Evolutionary conservation across 345 rosid genomes (phyloP).

Genomic region (Reutealis trisperma): DNA sequence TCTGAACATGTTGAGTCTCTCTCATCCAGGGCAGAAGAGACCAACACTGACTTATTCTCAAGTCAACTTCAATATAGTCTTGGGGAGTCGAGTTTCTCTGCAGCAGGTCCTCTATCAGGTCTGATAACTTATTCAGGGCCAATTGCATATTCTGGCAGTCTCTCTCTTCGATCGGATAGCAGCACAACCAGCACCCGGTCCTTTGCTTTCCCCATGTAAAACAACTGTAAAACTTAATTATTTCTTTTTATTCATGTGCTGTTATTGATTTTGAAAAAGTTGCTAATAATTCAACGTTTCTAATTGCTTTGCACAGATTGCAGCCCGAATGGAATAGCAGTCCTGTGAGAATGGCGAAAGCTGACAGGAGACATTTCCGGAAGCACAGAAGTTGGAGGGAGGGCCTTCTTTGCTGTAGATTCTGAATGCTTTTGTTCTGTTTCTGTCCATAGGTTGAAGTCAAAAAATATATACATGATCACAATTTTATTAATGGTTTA

Average conservation of each 20-base stretch:
- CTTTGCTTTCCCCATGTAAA: constrained; percentile 88
- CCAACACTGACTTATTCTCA: constrained; percentile 27
- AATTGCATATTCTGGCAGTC: constrained; percentile 66
- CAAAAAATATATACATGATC: constrained; percentile 14
- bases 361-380: constrained; percentile 49
- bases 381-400: constrained; percentile 68
- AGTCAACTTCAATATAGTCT: constrained; percentile 29
- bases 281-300: background rate
- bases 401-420: constrained; percentile 81
- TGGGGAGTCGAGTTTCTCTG: constrained; percentile 82
- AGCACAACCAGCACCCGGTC: constrained; percentile 92
- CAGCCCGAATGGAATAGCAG: constrained; percentile 93
- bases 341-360: constrained; percentile 86
- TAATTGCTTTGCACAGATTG: constrained; percentile 49
- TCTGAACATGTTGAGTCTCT: constrained; percentile 18
- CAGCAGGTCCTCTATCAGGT: constrained; percentile 56
- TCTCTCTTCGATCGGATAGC: constrained; percentile 85
- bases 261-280: background rate
- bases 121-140: constrained; percentile 68
- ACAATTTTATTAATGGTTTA: constrained; percentile 16
- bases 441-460: constrained; percentile 38
- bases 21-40: constrained; percentile 24
- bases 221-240: constrained; percentile 1
- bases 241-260: background rate
- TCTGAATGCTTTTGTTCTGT: constrained; percentile 43